Base-by-base conservation (phyloP, 2,329 filamentous ascomycete genomes). In the Penicillium vulpinum region DNA sequence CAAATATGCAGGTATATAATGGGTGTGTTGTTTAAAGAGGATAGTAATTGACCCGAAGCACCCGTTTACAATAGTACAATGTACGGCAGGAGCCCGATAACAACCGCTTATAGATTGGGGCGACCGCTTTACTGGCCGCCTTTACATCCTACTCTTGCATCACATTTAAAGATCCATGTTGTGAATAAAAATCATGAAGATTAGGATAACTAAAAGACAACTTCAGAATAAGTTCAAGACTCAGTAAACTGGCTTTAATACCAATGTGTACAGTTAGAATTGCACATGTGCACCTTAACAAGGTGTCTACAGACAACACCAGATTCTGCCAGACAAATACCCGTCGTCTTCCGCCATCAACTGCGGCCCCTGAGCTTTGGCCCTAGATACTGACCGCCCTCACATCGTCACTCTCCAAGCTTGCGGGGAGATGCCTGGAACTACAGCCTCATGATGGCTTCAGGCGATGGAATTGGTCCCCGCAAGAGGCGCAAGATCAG, bases 401-500 rank as follows among this genome's bases (percentile, higher is more conserved):
- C 57, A 53, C 44, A 45, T 46, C 43, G 53, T 55, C 57, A 57
- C 43, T 53, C 44, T 56, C 59, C 56, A 59, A 62, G 57, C 63
- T 54, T 50, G 62, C 55, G 62, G 63, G 64, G 64, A 62, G 48
- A 50, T 53, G 47, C 49, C 33, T 56, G 28, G 49, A 60, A 61
- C 51, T 39, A 52, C 57, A 60, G 60, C 59, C 48, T 46, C 67
- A 74, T 63, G 51, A 76, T 76, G 74, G 72, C 68, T 67, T 68
- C 69, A 29, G 74, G 70, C 61, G 73, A 72, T 70, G 74, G 68
- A 77, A 74, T 75, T 71, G 70, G 73, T 69, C 69, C 76, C 73
- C 73, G 75, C 66, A 77, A 81, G 73, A 75, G 75, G 70, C 77
- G 75, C 67, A 72, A 75, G 61, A 67, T 77, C 62, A 71, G 68